Percentiles rank a stretch among this genome's conserved stretches.
These are phyloP conservation scores for Mycosphaerelloides madeirae DNA, from an alignment of 2,329 filamentous ascomycete genomes.

Conservation along the genomic window DNA sequence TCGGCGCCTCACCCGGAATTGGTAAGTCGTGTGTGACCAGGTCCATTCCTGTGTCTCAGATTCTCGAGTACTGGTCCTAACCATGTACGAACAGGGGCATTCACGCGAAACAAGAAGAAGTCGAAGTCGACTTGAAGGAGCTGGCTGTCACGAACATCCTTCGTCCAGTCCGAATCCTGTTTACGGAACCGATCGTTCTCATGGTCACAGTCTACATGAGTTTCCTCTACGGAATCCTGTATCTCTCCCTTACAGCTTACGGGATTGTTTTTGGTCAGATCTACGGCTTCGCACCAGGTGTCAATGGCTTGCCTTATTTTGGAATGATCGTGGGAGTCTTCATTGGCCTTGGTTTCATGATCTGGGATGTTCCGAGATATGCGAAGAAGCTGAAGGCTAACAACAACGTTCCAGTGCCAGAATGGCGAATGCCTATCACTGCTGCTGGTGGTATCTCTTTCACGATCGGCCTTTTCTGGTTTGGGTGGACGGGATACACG, in stretches of 20 bases:
- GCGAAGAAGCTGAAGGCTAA: slow-evolving; percentile 29
- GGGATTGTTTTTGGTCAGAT: slow-evolving; percentile 70
- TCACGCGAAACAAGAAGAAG: slow-evolving; percentile 46
- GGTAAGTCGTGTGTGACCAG: too few relatives aligned
- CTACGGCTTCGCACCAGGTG: slow-evolving; percentile 64
- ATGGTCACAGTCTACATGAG: slow-evolving; percentile 42
- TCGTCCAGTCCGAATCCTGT: slow-evolving; percentile 43
- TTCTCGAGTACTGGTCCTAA: slow-evolving; percentile 9
- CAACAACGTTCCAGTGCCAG: slow-evolving; percentile 38
- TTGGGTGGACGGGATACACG: slow-evolving; percentile 27
- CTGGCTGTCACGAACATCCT: slow-evolving; percentile 34
- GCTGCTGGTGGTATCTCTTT: slow-evolving; percentile 47
- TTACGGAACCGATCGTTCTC: slow-evolving; percentile 48
- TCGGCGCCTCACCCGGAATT: slow-evolving; percentile 33
- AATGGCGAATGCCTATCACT: slow-evolving; percentile 42
- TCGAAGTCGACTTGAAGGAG: slow-evolving; percentile 35
- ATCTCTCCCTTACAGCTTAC: slow-evolving; percentile 81
- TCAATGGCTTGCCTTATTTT: slow-evolving; percentile 75
- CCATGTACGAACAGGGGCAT: slow-evolving; percentile 35
- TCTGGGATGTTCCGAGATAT: slow-evolving; percentile 31
- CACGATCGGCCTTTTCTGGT: slow-evolving; percentile 34
- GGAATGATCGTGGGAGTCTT: slow-evolving; percentile 53
- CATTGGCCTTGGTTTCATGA: slow-evolving; percentile 20
- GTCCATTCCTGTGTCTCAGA: too few relatives aligned
- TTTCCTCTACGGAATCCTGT: slow-evolving; percentile 41